Percentiles rank a stretch among this genome's conserved stretches.
Evolutionary conservation across 495 filamentous ascomycete species (phyloP).

Genomic region (Lineolata rhizophorae): DNA sequence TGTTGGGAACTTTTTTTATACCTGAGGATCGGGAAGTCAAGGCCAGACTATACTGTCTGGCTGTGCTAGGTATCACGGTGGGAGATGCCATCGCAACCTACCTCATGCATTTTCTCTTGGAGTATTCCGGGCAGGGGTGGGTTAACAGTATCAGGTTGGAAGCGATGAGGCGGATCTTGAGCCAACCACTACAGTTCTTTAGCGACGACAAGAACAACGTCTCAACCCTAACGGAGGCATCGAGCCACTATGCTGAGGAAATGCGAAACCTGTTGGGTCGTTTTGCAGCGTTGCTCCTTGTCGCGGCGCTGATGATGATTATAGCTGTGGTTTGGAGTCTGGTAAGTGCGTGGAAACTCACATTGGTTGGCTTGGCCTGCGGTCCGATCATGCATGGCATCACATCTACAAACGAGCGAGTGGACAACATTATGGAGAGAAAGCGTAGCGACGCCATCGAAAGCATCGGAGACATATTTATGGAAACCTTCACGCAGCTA

Average conservation of each 20-base stretch:
- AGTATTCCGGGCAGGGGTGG: constrained; percentile 57
- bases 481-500: constrained; percentile 66
- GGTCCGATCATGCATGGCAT: constrained; percentile 45
- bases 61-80: constrained; percentile 44
- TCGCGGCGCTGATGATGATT: constrained; percentile 37
- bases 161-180: constrained; percentile 47
- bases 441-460: constrained; percentile 42
- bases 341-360: constrained; percentile 56
- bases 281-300: constrained; percentile 48
- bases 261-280: constrained; percentile 62
- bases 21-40: constrained; percentile 19
- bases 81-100: constrained; percentile 42
- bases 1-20: constrained; percentile 48
- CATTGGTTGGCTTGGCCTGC: constrained; percentile 48
- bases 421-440: constrained; percentile 24
- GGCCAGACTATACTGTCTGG: constrained; percentile 43
- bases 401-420: constrained; percentile 30
- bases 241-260: constrained; percentile 74
- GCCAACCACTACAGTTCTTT: constrained; percentile 74
- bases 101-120: constrained; percentile 45
- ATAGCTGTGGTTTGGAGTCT: constrained; percentile 57
- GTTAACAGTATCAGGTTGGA: constrained; percentile 45
- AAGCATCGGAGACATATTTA: constrained; percentile 33
- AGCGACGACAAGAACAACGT: constrained; percentile 44
- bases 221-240: constrained; percentile 37